Base-by-base conservation (phyloP, 2,329 filamentous ascomycete genomes). In the Aspergillus phoenicis region DNA sequence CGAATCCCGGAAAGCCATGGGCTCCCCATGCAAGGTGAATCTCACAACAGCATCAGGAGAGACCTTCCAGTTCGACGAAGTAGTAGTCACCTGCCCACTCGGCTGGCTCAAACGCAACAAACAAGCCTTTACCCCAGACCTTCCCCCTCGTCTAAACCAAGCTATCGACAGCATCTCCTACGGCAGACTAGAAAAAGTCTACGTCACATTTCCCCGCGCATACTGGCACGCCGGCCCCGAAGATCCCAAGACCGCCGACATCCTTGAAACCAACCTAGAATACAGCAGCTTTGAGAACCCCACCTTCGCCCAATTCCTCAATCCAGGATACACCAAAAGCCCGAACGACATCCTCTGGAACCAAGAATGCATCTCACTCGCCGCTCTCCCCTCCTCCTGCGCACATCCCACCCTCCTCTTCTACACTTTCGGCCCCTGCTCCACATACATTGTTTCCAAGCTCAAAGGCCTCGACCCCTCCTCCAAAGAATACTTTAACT, bases 361-460 rank as follows among this genome's bases (percentile, higher is more conserved):
- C 63, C 89, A 91, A 74, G 89, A 94, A 77, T 85, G 87, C 57
- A 82, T 96, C 60, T 93, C 94, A 60, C 84, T 97, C 22, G 88
- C 89, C 45, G 86, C 88, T 2, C 81, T 96, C 2, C 82, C 85
- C 0, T 67, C 71, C 0, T 70, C 78, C 1, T 81, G 80, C 54
- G 83, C 88, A 0, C 92, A 96, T 62, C 90, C 93, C 7, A 96
- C 91, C 0, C 83, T 97, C 4, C 84, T 97, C 26, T 97, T 96
- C 83, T 97, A 82, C 70, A 74, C 78, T 49, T 78, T 82, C 68
- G 80, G 81, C 1, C 70, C 79, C 45, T 77, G 76, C 59, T 74
- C 77, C 28, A 70, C 73, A 10, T 64, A 80, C 51, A 70, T 81
- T 54, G 75, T 82, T 13, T 66, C 73, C 2, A 56, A 70, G 17